Evolutionary conservation across 2,329 filamentous ascomycete genomes (phyloP), one percentile per base, ranked within the genome.

Genomic region (Cladophialophora bantiana): DNA sequence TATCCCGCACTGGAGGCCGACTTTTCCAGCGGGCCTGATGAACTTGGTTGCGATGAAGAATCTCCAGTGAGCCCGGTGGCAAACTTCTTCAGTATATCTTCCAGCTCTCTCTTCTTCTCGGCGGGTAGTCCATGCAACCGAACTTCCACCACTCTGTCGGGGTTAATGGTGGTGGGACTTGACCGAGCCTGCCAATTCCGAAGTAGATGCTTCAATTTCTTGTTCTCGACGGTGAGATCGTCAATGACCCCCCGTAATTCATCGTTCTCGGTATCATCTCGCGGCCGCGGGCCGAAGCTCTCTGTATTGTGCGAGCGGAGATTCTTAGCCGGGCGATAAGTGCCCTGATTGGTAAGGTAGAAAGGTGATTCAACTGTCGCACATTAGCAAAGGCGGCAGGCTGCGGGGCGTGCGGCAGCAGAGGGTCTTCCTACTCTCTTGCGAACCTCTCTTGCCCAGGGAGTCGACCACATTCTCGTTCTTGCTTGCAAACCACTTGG

Each of bases 221-320:
- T 91, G 75, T 95, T 96, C 75, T 93, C 90, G 32, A 96, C 82
- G 0, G 92, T 96, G 66, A 96, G 78, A 75, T 96, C 93, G 73
- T 96, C 92, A 56, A 96, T 96, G 15, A 96, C 91, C 71, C 90
- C 90, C 55, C 92, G 85, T 67, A 88, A 94, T 64, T 94, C 92
- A 64, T 91, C 91, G 34, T 86, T 88, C 59, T 88, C 89, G 74
- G 87, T 91, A 35, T 80, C 82, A 53, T 77, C 70, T 71, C 70
- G 48, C 67, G 54, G 48, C 18, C 66, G 70, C 13, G 73, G 72
- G 59, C 66, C 69, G 70, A 68, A 73, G 66, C 50, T 66, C 69
- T 73, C 59, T 61, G 69, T 67, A 65, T 72, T 34, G 34, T 70
- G 67, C 35, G 70, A 70, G 54, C 66, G 66, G 15, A 71, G 54